These are phyloP conservation scores for Nadsonia commutata DNA, from an alignment of 1,139 yeast species.

Conservation along the genomic window DNA sequence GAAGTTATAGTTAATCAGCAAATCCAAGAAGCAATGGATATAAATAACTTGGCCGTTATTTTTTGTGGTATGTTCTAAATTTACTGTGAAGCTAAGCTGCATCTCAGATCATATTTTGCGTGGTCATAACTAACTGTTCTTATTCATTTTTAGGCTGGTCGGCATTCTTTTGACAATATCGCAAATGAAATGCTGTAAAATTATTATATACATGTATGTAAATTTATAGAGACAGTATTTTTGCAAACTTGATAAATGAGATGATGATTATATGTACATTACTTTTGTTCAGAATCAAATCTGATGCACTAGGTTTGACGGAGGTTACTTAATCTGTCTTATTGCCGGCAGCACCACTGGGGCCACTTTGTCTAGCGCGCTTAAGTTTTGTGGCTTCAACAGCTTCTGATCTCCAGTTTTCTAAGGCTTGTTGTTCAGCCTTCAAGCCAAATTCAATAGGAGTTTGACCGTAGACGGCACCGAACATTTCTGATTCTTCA, in stretches of 20 bases:
- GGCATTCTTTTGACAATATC: slow-evolving; percentile 10
- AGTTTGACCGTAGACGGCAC: slow-evolving; percentile 54
- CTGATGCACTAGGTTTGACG: too few species aligned
- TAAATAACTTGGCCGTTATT: slow-evolving; percentile 53
- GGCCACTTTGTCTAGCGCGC: slow-evolving; percentile 10
- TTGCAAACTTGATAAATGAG: not conserved
- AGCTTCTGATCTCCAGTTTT: slow-evolving; percentile 63
- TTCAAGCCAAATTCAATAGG: slow-evolving; percentile 53
- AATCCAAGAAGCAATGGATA: slow-evolving; percentile 60
- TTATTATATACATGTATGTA: not conserved
- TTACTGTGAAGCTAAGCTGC: too few species aligned
- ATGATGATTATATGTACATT: not conserved
- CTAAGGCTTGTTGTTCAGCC: slow-evolving; percentile 56
- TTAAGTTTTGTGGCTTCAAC: slow-evolving; percentile 19
- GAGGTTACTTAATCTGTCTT: slow-evolving; percentile 5
- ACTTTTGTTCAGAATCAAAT: not conserved
- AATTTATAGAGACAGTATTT: not conserved
- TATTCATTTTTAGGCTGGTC: slow-evolving; percentile 11
- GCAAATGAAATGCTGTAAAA: not conserved
- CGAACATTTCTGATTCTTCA: slow-evolving; percentile 80
- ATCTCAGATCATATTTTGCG: too few species aligned
- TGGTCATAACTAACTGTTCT: too few species aligned
- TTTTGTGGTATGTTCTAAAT: slow-evolving; percentile 42
- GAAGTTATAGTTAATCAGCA: slow-evolving; percentile 79
- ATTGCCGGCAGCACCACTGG: slow-evolving; percentile 5